Base-by-base conservation (phyloP, 306 rosid genomes). In the Sesbania bispinosa region DNA sequence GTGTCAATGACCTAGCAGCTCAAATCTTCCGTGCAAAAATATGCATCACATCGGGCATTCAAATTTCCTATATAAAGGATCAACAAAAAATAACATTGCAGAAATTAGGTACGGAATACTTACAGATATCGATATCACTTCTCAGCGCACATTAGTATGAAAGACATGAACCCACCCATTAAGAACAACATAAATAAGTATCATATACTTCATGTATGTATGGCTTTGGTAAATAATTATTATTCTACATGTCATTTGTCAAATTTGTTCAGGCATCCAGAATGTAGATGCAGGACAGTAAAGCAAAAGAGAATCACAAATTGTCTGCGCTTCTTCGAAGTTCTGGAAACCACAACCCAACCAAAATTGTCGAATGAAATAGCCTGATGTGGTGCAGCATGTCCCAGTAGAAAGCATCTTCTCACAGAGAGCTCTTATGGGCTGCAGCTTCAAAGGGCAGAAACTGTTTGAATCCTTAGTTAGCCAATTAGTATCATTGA, bases 381-480 rank as follows among this genome's bases (percentile, higher is more conserved):
- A 71, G 69, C 63, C 68, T 51, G 32, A 48, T 35, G 29, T 26
- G 51, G 58, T 16, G 75, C 82, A 69, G 61, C 80, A 45, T 23
- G 73, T 43, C 80, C 68, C 41, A 23, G 79, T 60, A 36, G 79
- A 54, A 77, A 72, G 81, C 50, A 55, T 39, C 63, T 62, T 70
- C 85, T 92, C 89, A 79, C 55, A 89, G 33, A 48, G 82, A 43
- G 85, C 92, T 83, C 62, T 67, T 57, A 24, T 18, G 13, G 53
- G 88, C 94, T 83, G 89, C 87, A 78, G 79, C 90, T 85, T 81
- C 86, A 87, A 71, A 80, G 85, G 80, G 74, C 42, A 82, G 76
- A 82, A 78, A 84, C 67, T 52, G 84, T 84, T 79, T 78, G 94
- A 84, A 83, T 86, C 82, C 86, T 77, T 64, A 82, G 77, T 73